These are phyloP conservation scores for Penicillium bovifimosum DNA, from an alignment of 495 filamentous ascomycete species.

Conservation along the genomic window DNA sequence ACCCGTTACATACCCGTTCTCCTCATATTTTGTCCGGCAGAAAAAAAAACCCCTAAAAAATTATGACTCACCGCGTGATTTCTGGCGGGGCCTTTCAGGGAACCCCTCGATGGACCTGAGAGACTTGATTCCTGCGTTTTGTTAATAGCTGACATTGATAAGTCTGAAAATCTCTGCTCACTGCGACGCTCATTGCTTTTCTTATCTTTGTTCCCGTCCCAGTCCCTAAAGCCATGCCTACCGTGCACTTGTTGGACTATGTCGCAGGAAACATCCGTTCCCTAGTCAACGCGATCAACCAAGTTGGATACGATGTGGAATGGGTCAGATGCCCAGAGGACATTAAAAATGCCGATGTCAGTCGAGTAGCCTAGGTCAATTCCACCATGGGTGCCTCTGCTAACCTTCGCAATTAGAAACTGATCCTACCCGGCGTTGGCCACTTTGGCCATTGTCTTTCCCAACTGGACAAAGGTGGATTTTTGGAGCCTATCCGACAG, in stretches of 20 bases:
- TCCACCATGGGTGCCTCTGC: not conserved
- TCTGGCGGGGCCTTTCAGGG: constrained; percentile 20
- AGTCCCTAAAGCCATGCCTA: constrained; percentile 58
- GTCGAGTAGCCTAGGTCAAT: constrained; percentile 11
- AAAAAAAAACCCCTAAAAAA: constrained; percentile 14
- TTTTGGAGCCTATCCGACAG: constrained; percentile 67
- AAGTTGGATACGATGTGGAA: constrained; percentile 84
- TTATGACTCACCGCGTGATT: constrained; percentile 27
- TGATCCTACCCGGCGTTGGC: constrained; percentile 93
- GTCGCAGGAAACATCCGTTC: constrained; percentile 88
- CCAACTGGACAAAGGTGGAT: constrained; percentile 73
- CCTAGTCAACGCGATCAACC: constrained; percentile 94
- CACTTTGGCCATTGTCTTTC: constrained; percentile 95
- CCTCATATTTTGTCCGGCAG: constrained; percentile 23
- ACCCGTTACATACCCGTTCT: not conserved
- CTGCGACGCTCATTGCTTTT: not conserved
- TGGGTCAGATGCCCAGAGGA: constrained; percentile 85
- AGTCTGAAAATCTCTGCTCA: not conserved
- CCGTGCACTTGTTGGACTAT: constrained; percentile 85
- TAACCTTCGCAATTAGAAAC: constrained; percentile 49
- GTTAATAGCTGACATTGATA: not conserved
- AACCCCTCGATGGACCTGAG: not conserved
- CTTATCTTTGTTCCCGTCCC: not conserved
- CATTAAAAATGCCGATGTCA: constrained; percentile 75
- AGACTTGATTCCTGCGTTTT: not conserved